Evolutionary conservation across 441 rosid species (phyloP).

Genomic region (Codiaeum variegatum): DNA sequence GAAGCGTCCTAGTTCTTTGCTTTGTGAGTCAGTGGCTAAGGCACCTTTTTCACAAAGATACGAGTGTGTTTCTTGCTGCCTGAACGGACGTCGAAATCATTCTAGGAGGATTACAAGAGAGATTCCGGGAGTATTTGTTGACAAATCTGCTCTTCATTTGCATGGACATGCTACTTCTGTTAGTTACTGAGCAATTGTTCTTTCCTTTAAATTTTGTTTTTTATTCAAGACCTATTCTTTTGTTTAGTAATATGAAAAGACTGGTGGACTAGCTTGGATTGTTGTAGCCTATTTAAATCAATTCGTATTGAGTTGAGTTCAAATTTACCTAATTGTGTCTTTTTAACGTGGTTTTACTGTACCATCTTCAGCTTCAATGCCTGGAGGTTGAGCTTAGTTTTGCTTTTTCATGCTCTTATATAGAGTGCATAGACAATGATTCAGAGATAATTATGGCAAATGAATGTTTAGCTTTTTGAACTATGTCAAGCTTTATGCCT

Average conservation of each 20-base stretch:
- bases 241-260: background rate
- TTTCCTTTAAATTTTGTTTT: background rate
- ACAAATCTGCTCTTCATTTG: constrained; percentile 56
- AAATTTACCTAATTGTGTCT: background rate
- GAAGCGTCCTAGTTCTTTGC: constrained; percentile 34
- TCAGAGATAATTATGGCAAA: background rate
- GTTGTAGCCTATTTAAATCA: background rate
- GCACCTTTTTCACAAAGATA: constrained; percentile 31
- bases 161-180: constrained; percentile 42
- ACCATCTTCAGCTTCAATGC: background rate
- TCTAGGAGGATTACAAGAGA: constrained; percentile 34
- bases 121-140: constrained; percentile 43
- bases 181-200: constrained; percentile 20
- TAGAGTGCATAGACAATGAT: background rate
- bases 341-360: background rate
- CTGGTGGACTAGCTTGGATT: background rate
- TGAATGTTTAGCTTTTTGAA: background rate
- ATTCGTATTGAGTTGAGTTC: background rate
- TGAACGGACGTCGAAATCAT: constrained; percentile 36
- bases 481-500: background rate
- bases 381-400: background rate
- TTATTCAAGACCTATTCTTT: background rate
- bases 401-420: background rate
- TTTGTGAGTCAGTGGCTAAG: constrained; percentile 28
- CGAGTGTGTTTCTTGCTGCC: constrained; percentile 45